Conservation (phyloP, 2,329 filamentous ascomycete species). For the Chaetomium globosum region DNA sequence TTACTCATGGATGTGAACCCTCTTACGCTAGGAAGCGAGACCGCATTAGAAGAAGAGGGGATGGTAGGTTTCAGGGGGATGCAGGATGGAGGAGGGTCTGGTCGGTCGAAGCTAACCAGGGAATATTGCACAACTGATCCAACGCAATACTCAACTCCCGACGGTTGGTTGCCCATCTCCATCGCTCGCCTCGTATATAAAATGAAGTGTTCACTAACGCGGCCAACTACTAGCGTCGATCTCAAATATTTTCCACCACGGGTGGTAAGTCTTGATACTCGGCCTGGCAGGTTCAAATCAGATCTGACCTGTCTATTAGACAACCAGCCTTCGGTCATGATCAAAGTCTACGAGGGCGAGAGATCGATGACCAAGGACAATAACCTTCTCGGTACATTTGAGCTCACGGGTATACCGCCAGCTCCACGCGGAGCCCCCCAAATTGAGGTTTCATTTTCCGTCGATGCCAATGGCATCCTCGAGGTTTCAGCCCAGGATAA, state of each 20-base stretch:
- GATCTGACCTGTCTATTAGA: slow-evolving; percentile 44
- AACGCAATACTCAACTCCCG: slow-evolving; percentile 90
- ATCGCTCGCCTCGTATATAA: background rate
- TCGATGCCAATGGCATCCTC: slow-evolving; percentile 97
- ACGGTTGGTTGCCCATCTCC: slow-evolving; percentile 50
- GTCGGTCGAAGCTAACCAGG: background rate
- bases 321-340: slow-evolving; percentile 93
- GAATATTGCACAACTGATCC: slow-evolving; percentile 78
- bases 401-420: slow-evolving; percentile 92
- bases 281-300: background rate
- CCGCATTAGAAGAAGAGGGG: slow-evolving; percentile 91
- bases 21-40: slow-evolving; percentile 94
- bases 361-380: slow-evolving; percentile 94
- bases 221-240: slow-evolving; percentile 64
- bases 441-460: slow-evolving; percentile 97
- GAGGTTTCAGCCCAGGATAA: slow-evolving; percentile 96
- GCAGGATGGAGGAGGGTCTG: background rate
- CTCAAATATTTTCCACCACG: slow-evolving; percentile 95
- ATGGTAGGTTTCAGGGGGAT: slow-evolving; percentile 51
- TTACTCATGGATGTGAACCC: slow-evolving; percentile 98
- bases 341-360: slow-evolving; percentile 95
- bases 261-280: slow-evolving; percentile 52
- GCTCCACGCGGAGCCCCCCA: slow-evolving; percentile 95
- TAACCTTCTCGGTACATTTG: slow-evolving; percentile 97
- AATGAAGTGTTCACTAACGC: background rate